Conservation (phyloP, 2,329 filamentous ascomycete genomes). For the Chaetomium strumarium region DNA sequence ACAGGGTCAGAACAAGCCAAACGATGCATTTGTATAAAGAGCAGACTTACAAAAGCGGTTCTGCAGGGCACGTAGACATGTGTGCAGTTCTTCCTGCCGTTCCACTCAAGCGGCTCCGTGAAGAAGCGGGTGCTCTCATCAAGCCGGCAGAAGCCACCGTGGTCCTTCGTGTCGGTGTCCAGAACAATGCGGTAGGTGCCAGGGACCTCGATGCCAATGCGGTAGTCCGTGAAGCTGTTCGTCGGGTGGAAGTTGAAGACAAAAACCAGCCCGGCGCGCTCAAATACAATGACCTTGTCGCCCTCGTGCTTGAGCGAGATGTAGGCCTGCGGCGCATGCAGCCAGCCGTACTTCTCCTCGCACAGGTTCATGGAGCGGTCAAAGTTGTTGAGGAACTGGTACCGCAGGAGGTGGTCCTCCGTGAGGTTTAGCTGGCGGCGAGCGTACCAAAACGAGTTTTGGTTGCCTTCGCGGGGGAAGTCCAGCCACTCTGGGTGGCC, state of each 20-base stretch:
- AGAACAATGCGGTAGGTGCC: constrained; percentile 86
- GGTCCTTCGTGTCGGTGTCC: constrained; percentile 69
- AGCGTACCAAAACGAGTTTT: constrained; percentile 91
- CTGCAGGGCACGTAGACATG: constrained; percentile 86
- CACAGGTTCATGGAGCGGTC: constrained; percentile 84
- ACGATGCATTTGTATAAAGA: background rate
- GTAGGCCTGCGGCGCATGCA: constrained; percentile 79
- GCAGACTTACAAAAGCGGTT: constrained; percentile 65
- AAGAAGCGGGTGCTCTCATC: constrained; percentile 82
- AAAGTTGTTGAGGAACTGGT: constrained; percentile 88
- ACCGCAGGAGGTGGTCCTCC: constrained; percentile 78
- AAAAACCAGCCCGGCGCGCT: constrained; percentile 83
- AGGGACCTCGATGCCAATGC: constrained; percentile 75
- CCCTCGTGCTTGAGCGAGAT: constrained; percentile 88
- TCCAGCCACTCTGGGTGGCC: constrained; percentile 98
- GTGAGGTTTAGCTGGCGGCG: constrained; percentile 89
- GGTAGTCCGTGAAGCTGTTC: constrained; percentile 83
- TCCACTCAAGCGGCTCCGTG: constrained; percentile 87
- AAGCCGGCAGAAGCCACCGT: constrained; percentile 75
- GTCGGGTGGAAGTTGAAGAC: constrained; percentile 93
- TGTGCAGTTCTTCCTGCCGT: constrained; percentile 79
- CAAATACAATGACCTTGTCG: constrained; percentile 95
- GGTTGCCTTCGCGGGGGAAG: constrained; percentile 88
- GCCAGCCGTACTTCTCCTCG: constrained; percentile 88
- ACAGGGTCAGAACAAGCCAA: background rate